phyloP scores from a whole-genome alignment of 2,329 filamentous ascomycete genomes.

The Thyridium curvatum region DNA sequence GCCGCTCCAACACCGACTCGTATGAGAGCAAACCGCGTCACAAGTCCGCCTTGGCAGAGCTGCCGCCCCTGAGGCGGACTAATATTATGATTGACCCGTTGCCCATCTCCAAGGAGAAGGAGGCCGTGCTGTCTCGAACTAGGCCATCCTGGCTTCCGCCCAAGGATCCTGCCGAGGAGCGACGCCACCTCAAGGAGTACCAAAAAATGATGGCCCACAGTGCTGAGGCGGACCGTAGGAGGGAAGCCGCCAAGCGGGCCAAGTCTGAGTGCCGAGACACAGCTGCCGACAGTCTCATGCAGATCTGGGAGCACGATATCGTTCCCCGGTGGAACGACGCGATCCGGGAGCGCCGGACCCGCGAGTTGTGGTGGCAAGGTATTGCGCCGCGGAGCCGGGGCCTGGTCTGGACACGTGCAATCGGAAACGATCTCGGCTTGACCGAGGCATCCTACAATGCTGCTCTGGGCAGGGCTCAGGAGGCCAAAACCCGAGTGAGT shows the following conservation, averaged over 20 bases:
- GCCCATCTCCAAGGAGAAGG: slow-evolving; percentile 80
- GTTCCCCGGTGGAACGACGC: slow-evolving; percentile 70
- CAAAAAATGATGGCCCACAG: slow-evolving; percentile 72
- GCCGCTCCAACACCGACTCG: slow-evolving; percentile 22
- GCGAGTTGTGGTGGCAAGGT: slow-evolving; percentile 79
- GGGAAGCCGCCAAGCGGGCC: slow-evolving; percentile 44
- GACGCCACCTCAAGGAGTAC: slow-evolving; percentile 78
- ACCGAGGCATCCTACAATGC: slow-evolving; percentile 62
- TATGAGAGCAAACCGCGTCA: slow-evolving; percentile 45
- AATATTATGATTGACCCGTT: slow-evolving; percentile 82
- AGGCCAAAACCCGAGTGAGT: slow-evolving; percentile 51
- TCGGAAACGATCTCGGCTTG: slow-evolving; percentile 68
- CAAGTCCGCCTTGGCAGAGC: slow-evolving; percentile 62
- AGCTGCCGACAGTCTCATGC: slow-evolving; percentile 46
- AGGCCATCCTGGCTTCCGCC: slow-evolving; percentile 80
- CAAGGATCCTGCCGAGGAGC: slow-evolving; percentile 86
- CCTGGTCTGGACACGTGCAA: slow-evolving; percentile 61
- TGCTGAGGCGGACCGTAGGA: slow-evolving; percentile 52
- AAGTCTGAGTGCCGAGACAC: slow-evolving; percentile 49
- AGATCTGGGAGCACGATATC: slow-evolving; percentile 71
- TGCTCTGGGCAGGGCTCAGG: slow-evolving; percentile 60
- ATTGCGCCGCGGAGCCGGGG: slow-evolving; percentile 66
- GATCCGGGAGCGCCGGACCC: slow-evolving; percentile 60
- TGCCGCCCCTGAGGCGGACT: slow-evolving; percentile 63
- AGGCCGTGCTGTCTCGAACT: slow-evolving; percentile 74